These are phyloP conservation scores for Tarenaya hassleriana DNA, from an alignment of 345 rosid genomes.

Conservation along the genomic window DNA sequence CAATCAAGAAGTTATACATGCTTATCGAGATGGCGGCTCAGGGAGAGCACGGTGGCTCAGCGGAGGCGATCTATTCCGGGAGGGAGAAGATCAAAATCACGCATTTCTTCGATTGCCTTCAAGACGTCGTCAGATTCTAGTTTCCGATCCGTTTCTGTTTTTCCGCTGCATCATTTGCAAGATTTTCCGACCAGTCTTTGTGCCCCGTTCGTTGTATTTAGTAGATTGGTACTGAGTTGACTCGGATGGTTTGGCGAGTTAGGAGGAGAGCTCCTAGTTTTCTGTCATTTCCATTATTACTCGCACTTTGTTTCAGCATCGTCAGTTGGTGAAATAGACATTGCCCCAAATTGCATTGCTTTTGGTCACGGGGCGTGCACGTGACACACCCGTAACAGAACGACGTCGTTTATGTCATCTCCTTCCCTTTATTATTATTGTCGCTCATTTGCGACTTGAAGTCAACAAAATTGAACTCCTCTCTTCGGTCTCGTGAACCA, in stretches of 20 bases:
- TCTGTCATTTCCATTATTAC: too few species aligned
- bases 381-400: not conserved
- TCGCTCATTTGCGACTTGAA: not conserved
- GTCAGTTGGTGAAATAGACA: too few species aligned
- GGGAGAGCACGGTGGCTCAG: conserved; percentile 70
- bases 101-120: conserved; percentile 78
- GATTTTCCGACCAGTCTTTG: too few species aligned
- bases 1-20: conserved; percentile 82
- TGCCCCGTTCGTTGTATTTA: too few species aligned
- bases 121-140: conserved; percentile 57
- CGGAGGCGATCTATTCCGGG: conserved; percentile 71
- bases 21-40: conserved; percentile 95
- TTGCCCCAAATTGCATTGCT: too few species aligned
- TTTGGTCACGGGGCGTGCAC: too few species aligned
- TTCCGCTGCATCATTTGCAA: conserved; percentile 7
- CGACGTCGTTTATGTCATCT: not conserved
- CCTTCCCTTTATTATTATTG: not conserved
- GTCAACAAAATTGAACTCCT: not conserved
- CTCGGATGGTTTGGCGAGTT: too few species aligned
- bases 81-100: conserved; percentile 55
- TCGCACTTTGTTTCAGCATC: too few species aligned
- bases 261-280: too few species aligned
- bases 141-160: not conserved
- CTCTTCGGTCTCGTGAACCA: conserved; percentile 7
- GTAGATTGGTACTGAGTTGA: too few species aligned